These are phyloP conservation scores for Thielaviopsis cerberus DNA, from an alignment of 2,329 filamentous ascomycete species.

Conservation along the genomic window DNA sequence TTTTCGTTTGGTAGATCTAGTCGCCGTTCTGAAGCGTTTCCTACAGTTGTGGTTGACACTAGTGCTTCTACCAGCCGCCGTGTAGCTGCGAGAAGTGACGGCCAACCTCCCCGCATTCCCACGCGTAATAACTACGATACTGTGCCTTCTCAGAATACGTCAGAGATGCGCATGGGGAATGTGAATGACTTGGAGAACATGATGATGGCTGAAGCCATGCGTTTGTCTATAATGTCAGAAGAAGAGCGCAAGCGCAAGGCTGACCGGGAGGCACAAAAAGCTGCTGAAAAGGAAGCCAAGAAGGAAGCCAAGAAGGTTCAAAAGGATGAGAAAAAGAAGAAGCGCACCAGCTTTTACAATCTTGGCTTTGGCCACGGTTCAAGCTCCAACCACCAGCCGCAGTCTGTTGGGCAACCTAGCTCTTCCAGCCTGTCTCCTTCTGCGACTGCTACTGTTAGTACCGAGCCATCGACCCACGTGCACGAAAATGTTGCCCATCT, in stretches of 20 bases:
- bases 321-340: slow-evolving; percentile 72
- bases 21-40: neutral
- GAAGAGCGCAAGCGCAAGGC: slow-evolving; percentile 78
- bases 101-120: neutral
- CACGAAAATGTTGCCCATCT: slow-evolving; percentile 23
- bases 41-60: neutral
- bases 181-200: slow-evolving; percentile 85
- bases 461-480: neutral
- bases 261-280: slow-evolving; percentile 61
- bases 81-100: neutral
- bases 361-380: slow-evolving; percentile 24
- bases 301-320: slow-evolving; percentile 70
- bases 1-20: slow-evolving; percentile 3
- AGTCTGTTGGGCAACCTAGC: slow-evolving; percentile 41
- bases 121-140: neutral
- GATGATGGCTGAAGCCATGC: slow-evolving; percentile 96
- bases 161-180: slow-evolving; percentile 20
- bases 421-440: neutral
- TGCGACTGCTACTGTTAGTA: neutral
- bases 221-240: slow-evolving; percentile 75
- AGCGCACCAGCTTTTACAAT: slow-evolving; percentile 24
- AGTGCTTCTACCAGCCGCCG: neutral
- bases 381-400: slow-evolving; percentile 31
- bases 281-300: slow-evolving; percentile 61
- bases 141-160: slow-evolving; percentile 2